Evolutionary conservation across 257 asterid species (phyloP).

Genomic region (Marsdenia floribunda): DNA sequence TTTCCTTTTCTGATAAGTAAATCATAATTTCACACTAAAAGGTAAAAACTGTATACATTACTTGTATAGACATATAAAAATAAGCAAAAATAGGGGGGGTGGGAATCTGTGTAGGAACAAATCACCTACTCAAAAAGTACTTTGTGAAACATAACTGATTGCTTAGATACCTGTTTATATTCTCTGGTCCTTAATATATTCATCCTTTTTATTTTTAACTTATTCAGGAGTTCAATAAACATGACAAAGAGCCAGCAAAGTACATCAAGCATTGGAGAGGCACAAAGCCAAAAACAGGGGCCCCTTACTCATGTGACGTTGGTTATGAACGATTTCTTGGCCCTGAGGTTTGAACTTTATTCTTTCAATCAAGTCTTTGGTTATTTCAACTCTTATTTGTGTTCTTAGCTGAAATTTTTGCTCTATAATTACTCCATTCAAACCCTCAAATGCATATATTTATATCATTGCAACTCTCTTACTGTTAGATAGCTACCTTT

Average conservation of each 20-base stretch:
- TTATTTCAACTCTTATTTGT: slow-evolving; percentile 4
- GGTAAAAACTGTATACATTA: not conserved
- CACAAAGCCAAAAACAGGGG: slow-evolving; percentile 92
- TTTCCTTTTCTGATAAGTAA: not conserved
- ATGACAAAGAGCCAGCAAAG: slow-evolving; percentile 87
- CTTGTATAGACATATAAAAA: not conserved
- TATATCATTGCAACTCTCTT: not conserved
- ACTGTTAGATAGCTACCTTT: not conserved
- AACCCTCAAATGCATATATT: not conserved
- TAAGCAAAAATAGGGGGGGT: not conserved
- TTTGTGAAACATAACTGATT: not conserved
- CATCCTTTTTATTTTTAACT: slow-evolving; percentile 16
- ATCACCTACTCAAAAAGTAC: not conserved
- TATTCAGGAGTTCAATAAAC: slow-evolving; percentile 86
- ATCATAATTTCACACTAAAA: not conserved
- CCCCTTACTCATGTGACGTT: slow-evolving; percentile 84
- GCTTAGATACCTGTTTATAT: not conserved
- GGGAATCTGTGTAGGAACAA: not conserved
- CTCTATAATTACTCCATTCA: not conserved
- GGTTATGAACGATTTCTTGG: slow-evolving; percentile 99
- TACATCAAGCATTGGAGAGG: slow-evolving; percentile 93
- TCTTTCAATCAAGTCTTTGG: slow-evolving; percentile 21
- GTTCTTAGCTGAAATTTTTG: not conserved
- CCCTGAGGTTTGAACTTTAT: slow-evolving; percentile 67
- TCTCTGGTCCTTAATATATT: not conserved